A percentile compares a stretch with the other conserved stretches of the same genome.
Conservation (phyloP, 495 filamentous ascomycete species). For the Beverwykella pulmonaria region DNA sequence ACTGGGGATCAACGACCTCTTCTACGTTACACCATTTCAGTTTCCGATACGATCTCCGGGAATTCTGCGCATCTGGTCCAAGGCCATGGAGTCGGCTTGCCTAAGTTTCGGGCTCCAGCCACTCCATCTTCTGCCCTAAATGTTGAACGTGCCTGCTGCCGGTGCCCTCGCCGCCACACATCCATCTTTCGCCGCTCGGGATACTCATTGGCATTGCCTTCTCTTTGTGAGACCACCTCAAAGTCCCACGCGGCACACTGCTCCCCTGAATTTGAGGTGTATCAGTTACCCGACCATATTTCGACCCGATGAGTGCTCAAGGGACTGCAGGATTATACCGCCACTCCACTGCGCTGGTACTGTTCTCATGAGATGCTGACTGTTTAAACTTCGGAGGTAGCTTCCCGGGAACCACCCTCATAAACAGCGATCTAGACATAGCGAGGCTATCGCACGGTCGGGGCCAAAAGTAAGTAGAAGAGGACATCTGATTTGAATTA, state of each 20-base stretch:
- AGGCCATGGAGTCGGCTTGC: constrained; percentile 24
- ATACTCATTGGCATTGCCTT: constrained; percentile 8
- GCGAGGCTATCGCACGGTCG: constrained; percentile 11
- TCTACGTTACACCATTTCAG: background rate
- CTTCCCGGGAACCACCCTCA: background rate
- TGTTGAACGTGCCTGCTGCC: constrained; percentile 20
- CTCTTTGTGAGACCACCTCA: background rate
- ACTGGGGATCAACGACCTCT: background rate
- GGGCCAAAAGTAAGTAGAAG: background rate
- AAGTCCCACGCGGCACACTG: constrained; percentile 20
- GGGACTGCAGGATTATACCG: background rate
- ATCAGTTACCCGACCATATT: background rate
- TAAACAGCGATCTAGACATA: constrained; percentile 2
- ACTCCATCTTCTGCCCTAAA: background rate
- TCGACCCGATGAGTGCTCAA: background rate
- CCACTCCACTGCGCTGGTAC: background rate
- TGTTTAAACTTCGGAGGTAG: constrained; percentile 3
- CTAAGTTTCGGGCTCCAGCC: constrained; percentile 15
- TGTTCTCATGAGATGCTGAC: constrained; percentile 5
- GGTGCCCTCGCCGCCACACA: constrained; percentile 4
- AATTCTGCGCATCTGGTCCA: constrained; percentile 17
- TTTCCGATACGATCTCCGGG: constrained; percentile 18
- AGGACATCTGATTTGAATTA: background rate
- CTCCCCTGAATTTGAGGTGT: background rate
- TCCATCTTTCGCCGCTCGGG: background rate